phyloP scores from a whole-genome alignment of 176 grass and related monocot species.

The Oryza meridionalis region DNA sequence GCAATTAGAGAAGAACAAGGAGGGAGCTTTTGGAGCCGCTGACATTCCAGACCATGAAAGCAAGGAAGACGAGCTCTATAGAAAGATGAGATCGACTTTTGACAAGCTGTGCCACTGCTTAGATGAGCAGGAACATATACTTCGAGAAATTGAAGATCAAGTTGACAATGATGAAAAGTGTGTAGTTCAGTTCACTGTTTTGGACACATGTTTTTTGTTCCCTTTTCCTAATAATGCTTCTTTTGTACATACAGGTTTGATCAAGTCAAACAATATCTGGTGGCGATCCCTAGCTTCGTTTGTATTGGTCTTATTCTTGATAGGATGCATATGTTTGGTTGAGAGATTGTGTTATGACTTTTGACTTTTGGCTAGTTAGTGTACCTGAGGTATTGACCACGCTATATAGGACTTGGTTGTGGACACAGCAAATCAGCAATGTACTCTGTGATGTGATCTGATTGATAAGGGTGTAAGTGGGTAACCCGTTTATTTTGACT shows the following conservation, averaged over 20 bases:
- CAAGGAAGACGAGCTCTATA: not conserved
- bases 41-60: not conserved
- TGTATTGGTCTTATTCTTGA: not conserved
- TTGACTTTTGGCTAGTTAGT: too few species aligned
- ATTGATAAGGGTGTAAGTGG: too few species aligned
- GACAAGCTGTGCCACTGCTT: not conserved
- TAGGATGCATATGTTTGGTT: not conserved
- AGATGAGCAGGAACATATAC: not conserved
- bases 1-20: not conserved
- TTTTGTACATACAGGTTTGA: not conserved
- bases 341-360: not conserved
- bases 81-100: not conserved
- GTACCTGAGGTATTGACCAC: too few species aligned
- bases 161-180: not conserved
- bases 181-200: not conserved
- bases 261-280: not conserved
- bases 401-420: too few species aligned
- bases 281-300: not conserved
- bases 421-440: too few species aligned
- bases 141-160: not conserved
- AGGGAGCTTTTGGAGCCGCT: not conserved
- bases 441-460: too few species aligned
- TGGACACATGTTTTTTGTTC: not conserved
- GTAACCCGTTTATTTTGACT: too few species aligned
- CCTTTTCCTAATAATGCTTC: not conserved